A percentile compares a stretch with the other conserved stretches of the same genome.
Evolutionary conservation across 768 basidiomycete genomes (phyloP).

Genomic region (Rhizopogon vulgaris): DNA sequence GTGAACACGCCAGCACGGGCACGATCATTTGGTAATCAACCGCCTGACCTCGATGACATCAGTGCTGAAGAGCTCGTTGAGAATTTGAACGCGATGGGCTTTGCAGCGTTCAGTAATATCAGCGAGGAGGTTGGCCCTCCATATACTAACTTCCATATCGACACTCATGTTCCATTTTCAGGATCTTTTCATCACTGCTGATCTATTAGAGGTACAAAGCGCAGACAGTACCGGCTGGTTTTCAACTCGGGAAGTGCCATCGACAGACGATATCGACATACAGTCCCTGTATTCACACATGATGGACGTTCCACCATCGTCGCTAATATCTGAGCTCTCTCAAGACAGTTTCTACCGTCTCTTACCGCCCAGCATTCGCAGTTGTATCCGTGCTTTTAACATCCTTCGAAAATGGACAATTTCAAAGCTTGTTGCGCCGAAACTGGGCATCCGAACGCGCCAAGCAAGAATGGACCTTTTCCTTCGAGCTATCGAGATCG

Average conservation of each 20-base stretch:
- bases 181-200: slow-evolving; percentile 75
- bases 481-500: slow-evolving; percentile 67
- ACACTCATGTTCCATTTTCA: slow-evolving; percentile 18
- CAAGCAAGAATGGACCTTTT: slow-evolving; percentile 71
- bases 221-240: slow-evolving; percentile 82
- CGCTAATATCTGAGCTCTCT: slow-evolving; percentile 61
- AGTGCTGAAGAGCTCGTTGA: slow-evolving; percentile 69
- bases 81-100: slow-evolving; percentile 70
- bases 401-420: slow-evolving; percentile 79
- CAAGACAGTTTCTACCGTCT: slow-evolving; percentile 70
- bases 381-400: slow-evolving; percentile 69
- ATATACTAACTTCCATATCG: slow-evolving; percentile 5
- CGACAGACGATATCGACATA: slow-evolving; percentile 63
- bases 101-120: slow-evolving; percentile 69
- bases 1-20: neutral
- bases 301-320: slow-evolving; percentile 65
- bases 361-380: slow-evolving; percentile 69
- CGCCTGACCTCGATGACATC: slow-evolving; percentile 60
- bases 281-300: slow-evolving; percentile 74
- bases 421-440: slow-evolving; percentile 58
- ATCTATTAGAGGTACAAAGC: slow-evolving; percentile 76
- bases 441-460: slow-evolving; percentile 55
- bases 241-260: slow-evolving; percentile 42
- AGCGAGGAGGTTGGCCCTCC: slow-evolving; percentile 56
- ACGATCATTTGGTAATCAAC: slow-evolving; percentile 32